Conservation (phyloP, 768 basidiomycete genomes). For the Tulasnella sp. region DNA sequence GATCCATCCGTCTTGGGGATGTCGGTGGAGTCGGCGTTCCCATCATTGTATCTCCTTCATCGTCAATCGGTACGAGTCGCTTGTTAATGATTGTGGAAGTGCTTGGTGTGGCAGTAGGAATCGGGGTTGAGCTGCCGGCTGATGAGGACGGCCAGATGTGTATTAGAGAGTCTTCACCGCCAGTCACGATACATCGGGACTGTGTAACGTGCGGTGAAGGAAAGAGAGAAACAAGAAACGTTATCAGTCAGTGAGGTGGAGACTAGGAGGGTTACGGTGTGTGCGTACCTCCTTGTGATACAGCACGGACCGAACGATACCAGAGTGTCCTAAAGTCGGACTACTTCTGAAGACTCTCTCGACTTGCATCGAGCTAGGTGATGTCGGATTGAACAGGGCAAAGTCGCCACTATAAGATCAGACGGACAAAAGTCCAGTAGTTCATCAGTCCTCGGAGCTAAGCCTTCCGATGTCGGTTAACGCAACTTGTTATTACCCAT, state of each 20-base stretch:
- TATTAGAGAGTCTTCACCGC: slow-evolving; percentile 33
- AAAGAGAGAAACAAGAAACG: no score
- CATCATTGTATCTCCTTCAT: slow-evolving; percentile 16
- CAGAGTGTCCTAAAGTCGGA: slow-evolving; percentile 27
- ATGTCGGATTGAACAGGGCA: slow-evolving; percentile 26
- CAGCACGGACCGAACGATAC: slow-evolving; percentile 34
- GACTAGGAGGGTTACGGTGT: neutral
- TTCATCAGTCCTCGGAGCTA: neutral
- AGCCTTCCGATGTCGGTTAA: slow-evolving; percentile 1
- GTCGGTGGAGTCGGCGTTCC: slow-evolving; percentile 1
- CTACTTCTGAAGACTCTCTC: slow-evolving; percentile 29
- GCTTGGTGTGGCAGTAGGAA: neutral
- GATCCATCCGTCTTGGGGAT: neutral
- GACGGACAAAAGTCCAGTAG: neutral
- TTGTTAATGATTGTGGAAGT: neutral
- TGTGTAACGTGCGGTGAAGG: neutral
- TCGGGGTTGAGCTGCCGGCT: neutral
- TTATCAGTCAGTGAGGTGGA: neutral
- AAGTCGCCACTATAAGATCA: slow-evolving; percentile 30
- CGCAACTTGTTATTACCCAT: slow-evolving; percentile 28
- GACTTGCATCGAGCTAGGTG: slow-evolving; percentile 25
- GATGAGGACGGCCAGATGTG: slow-evolving; percentile 24
- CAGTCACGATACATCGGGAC: slow-evolving; percentile 31
- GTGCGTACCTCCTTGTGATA: slow-evolving; percentile 28
- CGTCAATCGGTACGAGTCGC: slow-evolving; percentile 5